These are phyloP conservation scores for Fusarium sarcochroum DNA, from an alignment of 2,329 filamentous ascomycete species.

Conservation along the genomic window DNA sequence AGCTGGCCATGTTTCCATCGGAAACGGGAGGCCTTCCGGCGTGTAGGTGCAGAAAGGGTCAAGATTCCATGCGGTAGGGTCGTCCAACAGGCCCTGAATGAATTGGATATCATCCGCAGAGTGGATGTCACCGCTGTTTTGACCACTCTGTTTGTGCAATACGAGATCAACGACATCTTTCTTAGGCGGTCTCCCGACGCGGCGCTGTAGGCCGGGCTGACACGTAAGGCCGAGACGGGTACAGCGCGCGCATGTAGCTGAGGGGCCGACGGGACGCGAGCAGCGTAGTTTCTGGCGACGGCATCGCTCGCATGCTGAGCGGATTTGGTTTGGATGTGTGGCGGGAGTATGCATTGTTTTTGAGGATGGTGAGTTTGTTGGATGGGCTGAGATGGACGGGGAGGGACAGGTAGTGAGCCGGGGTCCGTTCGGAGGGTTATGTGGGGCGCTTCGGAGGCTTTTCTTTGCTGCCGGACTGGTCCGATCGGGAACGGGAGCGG, in stretches of 20 bases:
- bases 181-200: conserved; percentile 51
- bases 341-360: conserved; percentile 37
- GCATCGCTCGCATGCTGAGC: conserved; percentile 53
- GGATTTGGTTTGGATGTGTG: conserved; percentile 51
- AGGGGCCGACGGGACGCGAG: conserved; percentile 42
- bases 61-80: conserved; percentile 34
- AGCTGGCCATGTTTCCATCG: conserved; percentile 40
- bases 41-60: conserved; percentile 28
- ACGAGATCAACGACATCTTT: conserved; percentile 28
- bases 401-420: not conserved
- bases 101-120: conserved; percentile 26
- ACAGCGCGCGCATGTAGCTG: conserved; percentile 49
- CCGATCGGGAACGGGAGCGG: conserved; percentile 1
- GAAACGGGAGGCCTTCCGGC: conserved; percentile 32
- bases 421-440: conserved; percentile 39
- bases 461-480: conserved; percentile 6
- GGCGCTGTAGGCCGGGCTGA: conserved; percentile 49
- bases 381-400: not conserved
- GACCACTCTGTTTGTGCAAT: conserved; percentile 9
- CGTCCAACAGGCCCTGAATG: conserved; percentile 35
- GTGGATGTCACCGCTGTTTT: not conserved
- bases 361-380: not conserved
- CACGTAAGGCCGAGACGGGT: conserved; percentile 49
- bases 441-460: conserved; percentile 41
- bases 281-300: conserved; percentile 53